Base-by-base conservation (phyloP, 495 filamentous ascomycete species). In the Neurospora sp. region DNA sequence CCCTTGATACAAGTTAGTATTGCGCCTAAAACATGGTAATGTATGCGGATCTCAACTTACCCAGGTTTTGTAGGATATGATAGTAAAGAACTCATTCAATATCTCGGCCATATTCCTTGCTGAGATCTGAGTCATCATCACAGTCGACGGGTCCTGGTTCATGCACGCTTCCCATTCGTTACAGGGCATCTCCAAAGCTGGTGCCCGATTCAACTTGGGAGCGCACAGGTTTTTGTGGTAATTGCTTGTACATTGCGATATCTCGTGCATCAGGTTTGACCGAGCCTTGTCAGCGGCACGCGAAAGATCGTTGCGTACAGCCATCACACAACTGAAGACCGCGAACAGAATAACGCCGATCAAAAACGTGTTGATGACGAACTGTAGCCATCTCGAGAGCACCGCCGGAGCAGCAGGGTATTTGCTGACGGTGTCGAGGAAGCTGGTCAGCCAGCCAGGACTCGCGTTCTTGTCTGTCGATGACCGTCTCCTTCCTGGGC, bases 321-420 rank as follows among this genome's bases (percentile, higher is more conserved):
- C 90, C 27, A 85, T 79, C 76, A 92, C 87, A 81, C 94, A 88
- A 18, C 85, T 85, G 77, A 90, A 93, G 40, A 94, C 83, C n/a
- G 91, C 84, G 79, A 91, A 95, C 23, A 95, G 84, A 11, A 90
- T 84, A 11, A 89, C 81, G 49, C 87, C 83, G 11, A 93, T 87
- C 5, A 97, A 83, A 74, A 92, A 86, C 74, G 93, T 74, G 78
- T 97, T 98, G 78, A 97, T 90, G 10, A 88, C 80, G 49, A 98
- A 85, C 75, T 95, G 93, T 14, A 93, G 83, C 88, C 95, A 99
- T 81, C 89, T 92, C 38, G 93, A 94, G 27, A 98, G 84, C 71
- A 97, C 92, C 72, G 90, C 88, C 6, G 96, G 96, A n/a, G 97
- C 88, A 76, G 91, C 88, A 0, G 94, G 95, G 78, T 97, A 93